Evolutionary conservation across 2,329 filamentous ascomycete genomes (phyloP), one percentile per base, ranked within the genome.

Genomic region (Diplodia corticola): DNA sequence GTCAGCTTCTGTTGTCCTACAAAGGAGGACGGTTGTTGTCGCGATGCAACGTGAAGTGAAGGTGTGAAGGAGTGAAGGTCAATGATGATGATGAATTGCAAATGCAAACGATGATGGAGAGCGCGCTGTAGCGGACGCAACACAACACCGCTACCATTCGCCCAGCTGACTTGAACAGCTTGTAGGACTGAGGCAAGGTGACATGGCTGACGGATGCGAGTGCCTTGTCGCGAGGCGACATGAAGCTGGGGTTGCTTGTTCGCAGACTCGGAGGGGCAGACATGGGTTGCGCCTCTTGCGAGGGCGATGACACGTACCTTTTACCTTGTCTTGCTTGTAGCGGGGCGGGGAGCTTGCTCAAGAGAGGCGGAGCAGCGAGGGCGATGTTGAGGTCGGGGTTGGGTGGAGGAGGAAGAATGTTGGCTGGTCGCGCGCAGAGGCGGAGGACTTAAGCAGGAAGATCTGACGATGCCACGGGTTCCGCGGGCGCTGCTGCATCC

Each of bases 11-110:
- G 46, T 15, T 35, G 20, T 10, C 13, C 12, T 35, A 10, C 33
- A 22, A 53, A 53, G 78, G 82, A 20, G 24, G 6, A 12, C 7
- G 35, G 20, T n/a, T n/a, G n/a, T n/a, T 28, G n/a, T 17, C 15
- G 15, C 26, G 28, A 5, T n/a, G 59, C 26, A n/a, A 33, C 4
- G 50, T 5, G 50, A 5, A 20, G 26, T 15, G 51, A 20, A 46
- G 22, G 24, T 20, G 44, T 24, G 28, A 49, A 4, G 44, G 28
- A 49, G 28, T 15, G 13, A 33, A 46, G 37, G 22, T n/a, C 9
- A 6, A 22, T 37, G 40, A 44, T 44, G 40, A 44, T 44, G 40
- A 44, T n/a, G 40, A n/a, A n/a, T 7, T 5, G 40, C 40, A 6
- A 33, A 33, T 33, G 10, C 17, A 46, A 9, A 35, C 35, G 26